A percentile compares a stretch with the other conserved stretches of the same genome.
These are phyloP conservation scores for Malassezia pachydermatis DNA, from an alignment of 1,284 basidiomycete genomes.

Conservation along the genomic window DNA sequence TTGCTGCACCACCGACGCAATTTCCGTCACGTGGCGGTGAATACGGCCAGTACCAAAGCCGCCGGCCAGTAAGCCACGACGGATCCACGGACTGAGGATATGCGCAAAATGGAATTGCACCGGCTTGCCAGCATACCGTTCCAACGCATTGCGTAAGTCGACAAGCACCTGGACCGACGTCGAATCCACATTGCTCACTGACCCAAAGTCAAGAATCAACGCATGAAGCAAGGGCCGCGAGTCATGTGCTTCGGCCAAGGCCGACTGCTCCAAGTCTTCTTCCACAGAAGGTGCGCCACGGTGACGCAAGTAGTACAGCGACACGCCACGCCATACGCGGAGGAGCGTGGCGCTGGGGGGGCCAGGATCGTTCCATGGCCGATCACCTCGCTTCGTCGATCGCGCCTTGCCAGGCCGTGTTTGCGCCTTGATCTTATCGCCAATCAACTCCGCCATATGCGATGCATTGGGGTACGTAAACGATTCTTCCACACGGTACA, in stretches of 20 bases:
- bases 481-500: slow-evolving; percentile 89
- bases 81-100: slow-evolving; percentile 85
- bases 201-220: slow-evolving; percentile 80
- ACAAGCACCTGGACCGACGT: slow-evolving; percentile 84
- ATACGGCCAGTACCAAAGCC: slow-evolving; percentile 31
- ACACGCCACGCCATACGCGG: slow-evolving; percentile 23
- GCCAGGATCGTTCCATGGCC: slow-evolving; percentile 88
- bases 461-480: slow-evolving; percentile 88
- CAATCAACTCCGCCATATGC: slow-evolving; percentile 63
- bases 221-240: slow-evolving; percentile 64
- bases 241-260: slow-evolving; percentile 49
- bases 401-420: slow-evolving; percentile 58
- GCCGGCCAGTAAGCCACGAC: slow-evolving; percentile 48
- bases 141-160: slow-evolving; percentile 74
- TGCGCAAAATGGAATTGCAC: slow-evolving; percentile 81
- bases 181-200: slow-evolving; percentile 59
- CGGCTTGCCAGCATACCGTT: slow-evolving; percentile 69
- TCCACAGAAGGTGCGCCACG: slow-evolving; percentile 1
- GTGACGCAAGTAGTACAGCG: slow-evolving; percentile 23
- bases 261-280: slow-evolving; percentile 38
- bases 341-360: slow-evolving; percentile 34
- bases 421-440: slow-evolving; percentile 67
- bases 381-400: slow-evolving; percentile 52
- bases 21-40: slow-evolving; percentile 19
- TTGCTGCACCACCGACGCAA: slow-evolving; percentile 60